These are phyloP conservation scores for Trametes cinnabarina DNA, from an alignment of 768 basidiomycete species.

Conservation along the genomic window DNA sequence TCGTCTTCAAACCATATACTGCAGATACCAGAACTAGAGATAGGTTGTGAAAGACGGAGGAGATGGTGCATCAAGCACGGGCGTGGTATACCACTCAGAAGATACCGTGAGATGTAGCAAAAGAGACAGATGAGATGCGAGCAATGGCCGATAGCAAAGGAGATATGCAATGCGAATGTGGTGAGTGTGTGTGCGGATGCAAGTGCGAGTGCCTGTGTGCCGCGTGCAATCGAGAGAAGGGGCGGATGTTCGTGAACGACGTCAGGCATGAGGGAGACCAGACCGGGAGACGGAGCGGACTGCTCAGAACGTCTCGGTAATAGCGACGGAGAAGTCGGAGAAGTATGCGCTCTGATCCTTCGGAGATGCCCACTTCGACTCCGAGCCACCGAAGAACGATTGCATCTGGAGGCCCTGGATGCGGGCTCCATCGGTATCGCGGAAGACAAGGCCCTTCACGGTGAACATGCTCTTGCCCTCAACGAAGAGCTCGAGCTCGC, in stretches of 20 bases:
- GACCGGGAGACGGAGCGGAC: neutral
- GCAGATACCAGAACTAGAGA: slow-evolving; percentile 6
- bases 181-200: no score
- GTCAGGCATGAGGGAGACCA: neutral
- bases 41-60: slow-evolving; percentile 1
- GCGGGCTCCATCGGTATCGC: slow-evolving; percentile 45
- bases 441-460: slow-evolving; percentile 52
- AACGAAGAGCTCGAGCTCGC: slow-evolving; percentile 66
- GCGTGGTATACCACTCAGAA: slow-evolving; percentile 4
- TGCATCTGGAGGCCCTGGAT: slow-evolving; percentile 71
- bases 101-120: neutral
- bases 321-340: slow-evolving; percentile 67
- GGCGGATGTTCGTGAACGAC: slow-evolving; percentile 4
- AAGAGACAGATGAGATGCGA: neutral
- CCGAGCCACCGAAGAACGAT: slow-evolving; percentile 74
- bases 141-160: neutral
- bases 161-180: slow-evolving; percentile 1
- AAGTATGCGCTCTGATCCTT: slow-evolving; percentile 63
- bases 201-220: neutral
- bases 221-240: neutral
- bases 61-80: slow-evolving; percentile 17
- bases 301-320: slow-evolving; percentile 45
- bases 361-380: slow-evolving; percentile 53
- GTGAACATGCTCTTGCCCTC: slow-evolving; percentile 65
- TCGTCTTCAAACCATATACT: slow-evolving; percentile 6